Base-by-base conservation (phyloP, 306 rosid genomes). In the Vigna reflexopilosa region DNA sequence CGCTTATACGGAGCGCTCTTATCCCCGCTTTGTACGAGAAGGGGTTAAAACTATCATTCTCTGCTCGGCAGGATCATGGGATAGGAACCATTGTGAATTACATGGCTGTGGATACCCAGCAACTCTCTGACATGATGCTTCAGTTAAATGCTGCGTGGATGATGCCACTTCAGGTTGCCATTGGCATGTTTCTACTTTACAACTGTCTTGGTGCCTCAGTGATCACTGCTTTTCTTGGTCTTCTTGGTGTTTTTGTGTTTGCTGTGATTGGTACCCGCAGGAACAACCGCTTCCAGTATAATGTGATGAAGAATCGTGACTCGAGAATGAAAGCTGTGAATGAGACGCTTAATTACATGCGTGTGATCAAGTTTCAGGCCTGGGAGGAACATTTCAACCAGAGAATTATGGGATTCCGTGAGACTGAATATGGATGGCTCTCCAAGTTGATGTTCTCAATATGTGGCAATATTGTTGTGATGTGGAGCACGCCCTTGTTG, bases 291-390 rank as follows among this genome's bases (percentile, higher is more conserved):
- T 92, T 70, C 77, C 92, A 90, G 62, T 80, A 70, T 30, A 83
- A 75, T 36, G 15, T 87, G 80, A 92, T 92, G 97, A 80, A 1
- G 83, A 88, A 87, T 49, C 93, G 97, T 3, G 97, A 92, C 69
- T 83, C 86, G 3, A 86, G 97, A 69, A 90, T 92, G 96, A 90
- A 92, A 80, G 93, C 93, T 6, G 77, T 91, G 16, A 92, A 89
- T 57, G 97, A 92, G 88, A 87, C 86, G 92, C 92, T 92, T 49
- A 92, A 87, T 69, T 81, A 90, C 83, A 87, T 90, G 93, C 86
- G 97, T 3, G 97, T 90, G 82, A 92, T 92, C 72, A 92, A 92
- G 87, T 92, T 92, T 79, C 97, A 90, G 79, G 97, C 97, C 9
- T 92, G 97, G 97, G 97, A 92, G 76, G 88, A 90, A 11, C 91